Conservation (phyloP, 257 asterid genomes). For the Lavandula angustifolia region DNA sequence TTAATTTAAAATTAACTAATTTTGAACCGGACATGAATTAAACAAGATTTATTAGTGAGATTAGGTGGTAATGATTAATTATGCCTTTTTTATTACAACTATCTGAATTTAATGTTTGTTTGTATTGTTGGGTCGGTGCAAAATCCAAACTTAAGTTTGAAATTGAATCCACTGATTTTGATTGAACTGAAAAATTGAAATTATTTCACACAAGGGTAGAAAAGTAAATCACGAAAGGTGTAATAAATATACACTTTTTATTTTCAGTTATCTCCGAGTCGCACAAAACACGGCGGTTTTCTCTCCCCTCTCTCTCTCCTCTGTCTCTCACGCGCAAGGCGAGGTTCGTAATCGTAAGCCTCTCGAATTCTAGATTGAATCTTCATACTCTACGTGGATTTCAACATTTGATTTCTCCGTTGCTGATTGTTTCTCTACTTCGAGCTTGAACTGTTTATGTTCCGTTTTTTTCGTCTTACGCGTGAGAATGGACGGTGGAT, state of each 20-base stretch:
- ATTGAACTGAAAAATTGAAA: neutral
- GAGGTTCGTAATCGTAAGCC: constrained; percentile 36
- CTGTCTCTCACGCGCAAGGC: constrained; percentile 24
- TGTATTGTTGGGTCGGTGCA: constrained; percentile 4
- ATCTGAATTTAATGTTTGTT: neutral
- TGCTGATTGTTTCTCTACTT: neutral
- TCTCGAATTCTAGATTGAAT: constrained; percentile 45
- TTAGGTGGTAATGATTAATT: too few species aligned
- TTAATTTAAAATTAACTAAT: too few species aligned
- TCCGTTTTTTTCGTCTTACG: neutral
- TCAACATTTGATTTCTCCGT: constrained; percentile 23
- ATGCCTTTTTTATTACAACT: neutral
- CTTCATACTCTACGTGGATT: constrained; percentile 24
- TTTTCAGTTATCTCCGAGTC: constrained; percentile 33
- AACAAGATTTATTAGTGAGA: too few species aligned
- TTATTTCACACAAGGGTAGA: constrained; percentile 15
- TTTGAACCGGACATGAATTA: too few species aligned
- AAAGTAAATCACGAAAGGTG: constrained; percentile 10
- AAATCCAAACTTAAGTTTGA: constrained; percentile 1
- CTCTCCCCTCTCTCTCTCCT: neutral
- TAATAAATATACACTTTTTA: neutral
- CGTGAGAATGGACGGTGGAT: constrained; percentile 25
- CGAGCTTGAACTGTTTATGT: neutral
- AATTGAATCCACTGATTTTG: neutral
- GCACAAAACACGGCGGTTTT: constrained; percentile 23